These are phyloP conservation scores for Microbotryomycetes sp. DNA, from an alignment of 1,284 basidiomycete genomes.

Conservation along the genomic window DNA sequence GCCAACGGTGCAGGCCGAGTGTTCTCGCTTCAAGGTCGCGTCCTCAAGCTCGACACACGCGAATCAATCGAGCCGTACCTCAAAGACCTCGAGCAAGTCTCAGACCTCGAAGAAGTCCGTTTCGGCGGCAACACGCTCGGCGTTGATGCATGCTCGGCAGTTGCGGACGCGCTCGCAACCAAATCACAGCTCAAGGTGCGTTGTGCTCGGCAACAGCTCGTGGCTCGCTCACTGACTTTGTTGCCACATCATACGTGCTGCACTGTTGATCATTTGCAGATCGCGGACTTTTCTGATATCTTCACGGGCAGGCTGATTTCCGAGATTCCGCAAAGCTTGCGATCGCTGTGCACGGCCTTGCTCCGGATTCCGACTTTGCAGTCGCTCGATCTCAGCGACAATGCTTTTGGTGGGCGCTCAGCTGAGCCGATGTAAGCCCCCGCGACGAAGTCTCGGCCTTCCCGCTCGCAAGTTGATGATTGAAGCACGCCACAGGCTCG, in stretches of 20 bases:
- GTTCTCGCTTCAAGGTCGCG: slow-evolving; percentile 62
- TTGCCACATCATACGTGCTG: neutral
- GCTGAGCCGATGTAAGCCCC: slow-evolving; percentile 83
- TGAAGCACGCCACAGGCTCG: slow-evolving; percentile 19
- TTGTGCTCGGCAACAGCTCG: too few relatives aligned
- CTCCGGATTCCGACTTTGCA: slow-evolving; percentile 69
- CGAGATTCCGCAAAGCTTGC: slow-evolving; percentile 86
- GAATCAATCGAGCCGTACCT: slow-evolving; percentile 75
- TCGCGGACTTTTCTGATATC: slow-evolving; percentile 94
- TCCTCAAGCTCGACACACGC: slow-evolving; percentile 73
- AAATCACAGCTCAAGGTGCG: slow-evolving; percentile 65
- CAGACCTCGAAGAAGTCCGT: slow-evolving; percentile 68
- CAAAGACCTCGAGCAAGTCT: slow-evolving; percentile 55
- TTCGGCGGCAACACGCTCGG: slow-evolving; percentile 96
- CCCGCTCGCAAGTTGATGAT: neutral
- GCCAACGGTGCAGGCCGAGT: neutral
- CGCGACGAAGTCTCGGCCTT: slow-evolving; percentile 49
- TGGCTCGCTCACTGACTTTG: neutral
- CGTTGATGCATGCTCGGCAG: slow-evolving; percentile 77
- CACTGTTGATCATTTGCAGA: slow-evolving; percentile 49
- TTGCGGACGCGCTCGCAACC: slow-evolving; percentile 70
- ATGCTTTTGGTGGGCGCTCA: slow-evolving; percentile 92
- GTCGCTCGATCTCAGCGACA: slow-evolving; percentile 88
- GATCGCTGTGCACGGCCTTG: slow-evolving; percentile 80
- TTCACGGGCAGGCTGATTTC: slow-evolving; percentile 94